phyloP scores from a whole-genome alignment of 108 stramenopile genomes.

The Cyclotella choctawhatcheeana region DNA sequence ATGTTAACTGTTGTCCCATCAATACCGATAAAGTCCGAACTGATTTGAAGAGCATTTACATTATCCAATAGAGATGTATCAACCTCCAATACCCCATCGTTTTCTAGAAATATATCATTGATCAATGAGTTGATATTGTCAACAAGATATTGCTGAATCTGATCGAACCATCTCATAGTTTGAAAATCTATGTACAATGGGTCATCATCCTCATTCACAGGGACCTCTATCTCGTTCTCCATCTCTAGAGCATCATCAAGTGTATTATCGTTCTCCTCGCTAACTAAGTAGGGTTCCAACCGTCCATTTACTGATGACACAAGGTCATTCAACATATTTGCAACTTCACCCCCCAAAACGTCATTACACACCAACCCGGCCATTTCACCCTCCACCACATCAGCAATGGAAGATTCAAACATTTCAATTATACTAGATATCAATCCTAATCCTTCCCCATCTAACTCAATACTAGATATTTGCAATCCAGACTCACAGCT shows the following conservation, averaged over 20 bases:
- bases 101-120: slow-evolving; percentile 35
- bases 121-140: slow-evolving; percentile 18
- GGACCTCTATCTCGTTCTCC: slow-evolving; percentile 22
- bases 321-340: slow-evolving; percentile 13
- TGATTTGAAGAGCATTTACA: background rate
- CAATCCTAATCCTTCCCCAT: slow-evolving; percentile 43
- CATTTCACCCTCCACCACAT: slow-evolving; percentile 43
- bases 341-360: slow-evolving; percentile 26
- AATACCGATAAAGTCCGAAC: slow-evolving; percentile 2
- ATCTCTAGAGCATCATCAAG: slow-evolving; percentile 21
- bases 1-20: slow-evolving; percentile 35
- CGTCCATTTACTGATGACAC: slow-evolving; percentile 1
- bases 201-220: slow-evolving; percentile 9
- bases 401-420: slow-evolving; percentile 51
- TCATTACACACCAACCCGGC: slow-evolving; percentile 54
- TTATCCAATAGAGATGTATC: slow-evolving; percentile 30
- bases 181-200: slow-evolving; percentile 31
- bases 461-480: slow-evolving; percentile 50
- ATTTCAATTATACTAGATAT: slow-evolving; percentile 39
- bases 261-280: background rate
- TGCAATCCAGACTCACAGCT: slow-evolving; percentile 45
- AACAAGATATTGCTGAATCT: slow-evolving; percentile 3
- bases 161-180: slow-evolving; percentile 6
- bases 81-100: slow-evolving; percentile 45
- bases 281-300: slow-evolving; percentile 10